Percentiles rank a stretch among this genome's conserved stretches.
These are phyloP conservation scores for Sphagnum tenellum DNA, from an alignment of 225 moss, liverwort and hornwort genomes.

Conservation along the genomic window DNA sequence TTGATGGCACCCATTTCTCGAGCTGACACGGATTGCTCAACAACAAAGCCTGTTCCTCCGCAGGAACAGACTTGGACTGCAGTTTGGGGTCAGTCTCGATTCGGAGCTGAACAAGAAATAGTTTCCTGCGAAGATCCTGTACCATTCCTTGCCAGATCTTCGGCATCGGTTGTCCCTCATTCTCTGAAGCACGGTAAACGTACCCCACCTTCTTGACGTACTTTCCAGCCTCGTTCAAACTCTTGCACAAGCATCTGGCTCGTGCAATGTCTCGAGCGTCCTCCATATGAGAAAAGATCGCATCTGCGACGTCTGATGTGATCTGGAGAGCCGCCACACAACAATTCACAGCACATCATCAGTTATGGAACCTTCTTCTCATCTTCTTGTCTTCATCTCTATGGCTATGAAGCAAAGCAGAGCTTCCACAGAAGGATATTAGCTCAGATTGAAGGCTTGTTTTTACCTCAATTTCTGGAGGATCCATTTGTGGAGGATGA, in stretches of 20 bases:
- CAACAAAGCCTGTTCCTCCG: conserved; percentile 14
- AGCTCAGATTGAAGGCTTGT: too few relatives aligned
- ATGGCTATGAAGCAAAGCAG: too few relatives aligned
- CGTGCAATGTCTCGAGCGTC: conserved; percentile 3
- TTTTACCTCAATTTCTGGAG: too few relatives aligned
- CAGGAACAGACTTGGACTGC: conserved; percentile 12
- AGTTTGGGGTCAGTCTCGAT: conserved; percentile 24
- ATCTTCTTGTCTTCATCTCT: too few relatives aligned
- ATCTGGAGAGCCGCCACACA: too few relatives aligned
- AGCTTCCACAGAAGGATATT: too few relatives aligned
- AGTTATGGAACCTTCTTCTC: too few relatives aligned
- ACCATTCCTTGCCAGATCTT: conserved; percentile 12
- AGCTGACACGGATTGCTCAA: conserved; percentile 16
- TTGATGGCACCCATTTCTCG: conserved; percentile 11
- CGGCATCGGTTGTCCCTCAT: too few relatives aligned
- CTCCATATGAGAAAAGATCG: conserved; percentile 9
- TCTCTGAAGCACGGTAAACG: background rate
- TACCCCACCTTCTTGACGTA: conserved; percentile 13
- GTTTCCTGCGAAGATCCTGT: background rate
- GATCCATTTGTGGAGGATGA: too few relatives aligned
- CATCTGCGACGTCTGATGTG: too few relatives aligned
- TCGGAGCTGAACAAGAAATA: conserved; percentile 20
- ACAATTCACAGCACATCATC: too few relatives aligned
- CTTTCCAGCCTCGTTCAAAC: conserved; percentile 4
- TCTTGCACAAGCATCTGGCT: conserved; percentile 5